Evolutionary conservation across 257 asterid genomes (phyloP).

Genomic region (Scutellaria minor): DNA sequence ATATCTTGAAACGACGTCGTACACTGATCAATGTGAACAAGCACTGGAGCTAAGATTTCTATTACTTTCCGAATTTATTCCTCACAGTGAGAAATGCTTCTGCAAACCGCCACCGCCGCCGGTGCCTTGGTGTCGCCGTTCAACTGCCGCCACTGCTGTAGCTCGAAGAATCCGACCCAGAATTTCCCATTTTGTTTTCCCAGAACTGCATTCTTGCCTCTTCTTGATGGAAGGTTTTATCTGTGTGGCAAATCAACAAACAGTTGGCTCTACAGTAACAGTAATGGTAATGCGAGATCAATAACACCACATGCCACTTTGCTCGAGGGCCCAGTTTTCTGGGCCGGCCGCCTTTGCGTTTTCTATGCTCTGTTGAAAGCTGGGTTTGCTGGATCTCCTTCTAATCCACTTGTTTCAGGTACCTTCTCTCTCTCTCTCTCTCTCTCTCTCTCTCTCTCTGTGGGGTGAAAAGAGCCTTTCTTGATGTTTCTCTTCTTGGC

Average conservation of each 20-base stretch:
- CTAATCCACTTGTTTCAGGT: conserved; percentile 81
- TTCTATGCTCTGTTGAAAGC: conserved; percentile 83
- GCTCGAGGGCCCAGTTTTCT: conserved; percentile 76
- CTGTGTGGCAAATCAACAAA: conserved; percentile 42
- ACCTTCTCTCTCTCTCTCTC: neutral
- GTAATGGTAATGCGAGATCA: conserved; percentile 22
- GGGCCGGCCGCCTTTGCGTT: conserved; percentile 94
- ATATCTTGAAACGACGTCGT: conserved; percentile 24
- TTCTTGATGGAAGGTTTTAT: conserved; percentile 50
- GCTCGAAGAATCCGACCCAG: conserved; percentile 45
- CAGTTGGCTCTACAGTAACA: conserved; percentile 26
- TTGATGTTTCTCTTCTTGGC: conserved; percentile 24
- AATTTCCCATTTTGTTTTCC: conserved; percentile 43
- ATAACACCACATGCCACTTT: conserved; percentile 52
- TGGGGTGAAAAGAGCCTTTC: conserved; percentile 6
- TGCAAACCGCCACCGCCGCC: conserved; percentile 48
- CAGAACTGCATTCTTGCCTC: conserved; percentile 59
- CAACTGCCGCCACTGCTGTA: conserved; percentile 28
- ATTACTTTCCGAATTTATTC: neutral
- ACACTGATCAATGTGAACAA: neutral
- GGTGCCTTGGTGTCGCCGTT: neutral
- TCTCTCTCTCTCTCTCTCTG: neutral
- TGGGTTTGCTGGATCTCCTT: conserved; percentile 95
- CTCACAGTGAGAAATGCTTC: conserved; percentile 50
- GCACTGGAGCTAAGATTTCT: neutral